These are phyloP conservation scores for Yarrowia galli DNA, from an alignment of 1,139 yeast genomes.

Conservation along the genomic window DNA sequence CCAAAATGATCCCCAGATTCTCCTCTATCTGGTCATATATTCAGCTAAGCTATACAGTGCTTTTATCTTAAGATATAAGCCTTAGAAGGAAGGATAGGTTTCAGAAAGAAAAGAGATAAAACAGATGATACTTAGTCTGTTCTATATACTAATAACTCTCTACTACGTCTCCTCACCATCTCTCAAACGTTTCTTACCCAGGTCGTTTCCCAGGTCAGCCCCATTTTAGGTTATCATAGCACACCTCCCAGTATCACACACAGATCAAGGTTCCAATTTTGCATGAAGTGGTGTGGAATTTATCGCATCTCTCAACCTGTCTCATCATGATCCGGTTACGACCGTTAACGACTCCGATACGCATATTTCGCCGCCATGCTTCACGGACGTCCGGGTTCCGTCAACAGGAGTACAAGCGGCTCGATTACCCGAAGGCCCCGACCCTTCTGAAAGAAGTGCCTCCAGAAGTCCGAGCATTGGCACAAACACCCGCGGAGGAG, in stretches of 20 bases:
- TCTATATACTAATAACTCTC: no score
- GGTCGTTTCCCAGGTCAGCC: no score
- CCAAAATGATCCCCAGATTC: no score
- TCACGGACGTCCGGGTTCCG: not conserved
- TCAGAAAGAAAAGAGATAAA: no score
- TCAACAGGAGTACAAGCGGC: conserved; percentile 3
- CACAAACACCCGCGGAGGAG: not conserved
- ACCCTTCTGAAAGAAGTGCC: not conserved
- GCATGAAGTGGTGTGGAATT: not conserved
- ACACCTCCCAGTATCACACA: not conserved
- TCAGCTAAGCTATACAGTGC: no score
- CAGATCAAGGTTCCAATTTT: not conserved
- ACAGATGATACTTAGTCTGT: no score
- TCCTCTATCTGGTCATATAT: no score
- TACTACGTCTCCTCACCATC: no score
- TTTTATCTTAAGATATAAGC: no score
- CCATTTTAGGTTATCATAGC: no score
- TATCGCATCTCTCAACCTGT: not conserved
- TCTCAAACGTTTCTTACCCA: no score
- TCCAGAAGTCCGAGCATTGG: not conserved
- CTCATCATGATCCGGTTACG: not conserved
- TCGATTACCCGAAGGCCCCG: conserved; percentile 21
- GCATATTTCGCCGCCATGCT: not conserved
- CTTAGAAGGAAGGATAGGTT: no score
- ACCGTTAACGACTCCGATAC: not conserved